Conservation (phyloP, 2,329 filamentous ascomycete species). For the Penicillium sp. region DNA sequence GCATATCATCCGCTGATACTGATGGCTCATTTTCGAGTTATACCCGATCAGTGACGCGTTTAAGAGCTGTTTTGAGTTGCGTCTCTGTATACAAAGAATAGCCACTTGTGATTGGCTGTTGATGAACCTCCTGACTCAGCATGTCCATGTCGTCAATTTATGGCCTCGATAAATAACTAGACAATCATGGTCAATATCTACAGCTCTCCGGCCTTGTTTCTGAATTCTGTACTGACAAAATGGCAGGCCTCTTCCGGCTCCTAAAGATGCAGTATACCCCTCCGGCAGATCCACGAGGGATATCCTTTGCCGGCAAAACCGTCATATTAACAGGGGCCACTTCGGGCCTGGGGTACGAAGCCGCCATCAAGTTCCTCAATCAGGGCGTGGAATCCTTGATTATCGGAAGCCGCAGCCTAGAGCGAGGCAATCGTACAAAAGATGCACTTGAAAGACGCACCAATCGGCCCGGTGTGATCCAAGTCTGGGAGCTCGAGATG, state of each 20-base stretch:
- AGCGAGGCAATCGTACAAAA: slow-evolving; percentile 44
- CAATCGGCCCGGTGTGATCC: slow-evolving; percentile 33
- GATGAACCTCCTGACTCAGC: slow-evolving; percentile 1
- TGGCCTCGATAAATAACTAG: too few species aligned
- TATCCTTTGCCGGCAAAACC: slow-evolving; percentile 44
- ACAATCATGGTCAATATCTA: background rate
- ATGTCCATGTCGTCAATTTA: slow-evolving; percentile 1
- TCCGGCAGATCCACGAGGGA: slow-evolving; percentile 34
- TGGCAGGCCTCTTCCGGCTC: slow-evolving; percentile 30
- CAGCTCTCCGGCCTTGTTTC: background rate
- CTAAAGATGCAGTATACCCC: slow-evolving; percentile 32
- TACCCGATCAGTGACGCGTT: background rate
- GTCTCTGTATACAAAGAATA: background rate
- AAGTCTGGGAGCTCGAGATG: slow-evolving; percentile 48
- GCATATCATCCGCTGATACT: background rate
- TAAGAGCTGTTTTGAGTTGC: background rate
- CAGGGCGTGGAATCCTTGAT: slow-evolving; percentile 44
- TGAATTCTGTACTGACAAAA: slow-evolving; percentile 6
- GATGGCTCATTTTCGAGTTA: background rate
- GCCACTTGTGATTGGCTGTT: background rate
- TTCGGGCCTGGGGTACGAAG: slow-evolving; percentile 49
- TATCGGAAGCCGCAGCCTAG: slow-evolving; percentile 43
- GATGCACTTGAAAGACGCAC: slow-evolving; percentile 33
- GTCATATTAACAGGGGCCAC: slow-evolving; percentile 51
- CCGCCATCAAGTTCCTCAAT: slow-evolving; percentile 46